Base-by-base conservation (phyloP, 2,329 filamentous ascomycete species). In the Chlorencoelia australis region DNA sequence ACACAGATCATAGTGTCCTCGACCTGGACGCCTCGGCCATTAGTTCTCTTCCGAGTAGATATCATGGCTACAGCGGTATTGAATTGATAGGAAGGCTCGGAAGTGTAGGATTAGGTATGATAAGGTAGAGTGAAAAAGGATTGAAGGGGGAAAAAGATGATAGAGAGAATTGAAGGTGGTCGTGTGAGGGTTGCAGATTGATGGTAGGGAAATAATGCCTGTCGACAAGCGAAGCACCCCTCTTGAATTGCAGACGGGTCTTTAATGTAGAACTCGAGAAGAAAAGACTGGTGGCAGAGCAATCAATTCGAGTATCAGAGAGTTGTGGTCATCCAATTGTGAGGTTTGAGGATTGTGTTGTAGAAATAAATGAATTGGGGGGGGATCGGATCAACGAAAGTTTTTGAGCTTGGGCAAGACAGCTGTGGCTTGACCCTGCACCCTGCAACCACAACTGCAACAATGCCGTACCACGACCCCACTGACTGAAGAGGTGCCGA, bases 1-100 rank as follows among this genome's bases (percentile, higher is more conserved):
- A 98, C 88, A 62, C 89, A 96, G 66, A 98, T 93, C 61, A 84
- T 85, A 43, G 85, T 89, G 62, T 95, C 87, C 68, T 96, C 89
- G 53, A 83, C 84, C 84, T 94, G 82, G 47, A 88, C 73, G 55
- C 80, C 82, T 52, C 75, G 65, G 49, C 81, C 78, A 59, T 79
- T 79, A 67, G 68, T 51, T 39, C 46, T 55, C 32, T 39, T 50
- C 35, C 35, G 45, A n/a, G 49, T 45, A 26, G 45, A 44, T 26
- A 45, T 40, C 34, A 50, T 41, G 41, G 48, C 46, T 45, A 46
- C 45, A 11, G 9, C n/a, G n/a, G n/a, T n/a, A n/a, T n/a, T n/a
- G n/a, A n/a, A n/a, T n/a, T 29, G 20, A 18, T 26, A 13, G 3
- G 8, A 22, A 26, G 14, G 31, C 19, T 13, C 21, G 26, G 19